Base-by-base conservation (phyloP, 2,329 filamentous ascomycete species). In the Aureobasidium sp. region DNA sequence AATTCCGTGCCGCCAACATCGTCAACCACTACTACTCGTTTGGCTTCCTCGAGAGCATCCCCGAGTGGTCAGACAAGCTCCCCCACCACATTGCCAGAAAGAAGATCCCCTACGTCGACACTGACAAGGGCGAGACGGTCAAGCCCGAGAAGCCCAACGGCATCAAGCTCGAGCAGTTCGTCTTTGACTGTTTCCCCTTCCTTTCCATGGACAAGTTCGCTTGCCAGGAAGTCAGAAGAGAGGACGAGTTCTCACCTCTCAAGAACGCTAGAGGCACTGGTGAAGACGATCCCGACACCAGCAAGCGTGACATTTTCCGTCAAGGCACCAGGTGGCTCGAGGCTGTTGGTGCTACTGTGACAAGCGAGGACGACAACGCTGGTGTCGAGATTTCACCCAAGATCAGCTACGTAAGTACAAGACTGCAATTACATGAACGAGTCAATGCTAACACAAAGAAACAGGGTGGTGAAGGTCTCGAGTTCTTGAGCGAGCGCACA, bases 21-120 rank as follows among this genome's bases (percentile, higher is more conserved):
- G 94, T 99, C 78, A 99, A 99, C 81, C 94, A 99, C 82, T 99
- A 97, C 84, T 99, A 99, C 80, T 95, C 90, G 49, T 93, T 92
- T 80, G 79, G 83, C 67, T 97, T 96, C 82, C 83, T 99, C 51
- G 88, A 96, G 74, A 87, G 84, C 65, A 96, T 96, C 68, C 91
- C 94, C 61, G 78, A 85, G 68, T 96, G 90, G 89, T 85, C 84
- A 19, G 82, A 91, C 77, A 85, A 87, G 74, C 84, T 99, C 57
- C 93, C 93, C 17, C 94, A 97, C 75, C 94, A 99, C 79, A 86
- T 99, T 64, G 94, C 94, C 46, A 86, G 88, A 74, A 99, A 99
- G 88, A 99, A 99, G 88, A 99, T 99, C 64, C 92, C 93, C 11
- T 87, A 84, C 72, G 82, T 90, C 66, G 64, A 69, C 59, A 81